Percentiles rank a stretch among this genome's conserved stretches.
phyloP scores from a whole-genome alignment of 73 alveolate species.

The Tetrahymena thermophila region DNA sequence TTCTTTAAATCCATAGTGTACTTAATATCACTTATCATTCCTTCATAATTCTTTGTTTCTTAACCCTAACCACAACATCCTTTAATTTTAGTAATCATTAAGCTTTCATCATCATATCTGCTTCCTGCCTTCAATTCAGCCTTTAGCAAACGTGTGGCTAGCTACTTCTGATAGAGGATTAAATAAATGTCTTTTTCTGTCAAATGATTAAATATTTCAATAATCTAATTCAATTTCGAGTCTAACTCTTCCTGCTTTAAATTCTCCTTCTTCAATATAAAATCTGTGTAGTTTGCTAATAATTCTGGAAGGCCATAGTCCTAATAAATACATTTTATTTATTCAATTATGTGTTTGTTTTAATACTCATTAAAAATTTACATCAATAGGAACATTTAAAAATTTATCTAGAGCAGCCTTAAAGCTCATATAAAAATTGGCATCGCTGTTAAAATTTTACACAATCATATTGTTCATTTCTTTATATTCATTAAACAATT shows the following conservation, averaged over 20 bases:
- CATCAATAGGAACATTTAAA: neutral
- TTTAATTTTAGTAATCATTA: conserved; percentile 55
- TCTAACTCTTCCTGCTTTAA: conserved; percentile 41
- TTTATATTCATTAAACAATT: neutral
- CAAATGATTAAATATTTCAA: conserved; percentile 49
- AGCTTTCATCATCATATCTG: conserved; percentile 57
- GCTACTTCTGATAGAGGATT: conserved; percentile 46
- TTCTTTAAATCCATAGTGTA: conserved; percentile 36
- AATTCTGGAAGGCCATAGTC: neutral
- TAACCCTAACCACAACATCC: conserved; percentile 59
- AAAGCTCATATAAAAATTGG: neutral
- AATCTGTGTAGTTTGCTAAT: neutral
- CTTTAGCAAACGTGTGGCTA: conserved; percentile 48
- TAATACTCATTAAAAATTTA: neutral
- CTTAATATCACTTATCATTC: conserved; percentile 66
- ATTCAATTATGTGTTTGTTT: neutral
- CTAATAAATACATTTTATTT: neutral
- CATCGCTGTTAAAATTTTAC: neutral
- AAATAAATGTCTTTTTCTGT: conserved; percentile 61
- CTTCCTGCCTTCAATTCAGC: conserved; percentile 17
- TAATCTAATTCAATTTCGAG: conserved; percentile 21
- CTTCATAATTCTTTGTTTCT: conserved; percentile 58
- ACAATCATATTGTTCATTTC: neutral
- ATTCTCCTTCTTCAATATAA: neutral
- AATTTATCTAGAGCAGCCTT: neutral